phyloP scores from a whole-genome alignment of 1,139 yeast genomes.

The Suhomyces terraborum region DNA sequence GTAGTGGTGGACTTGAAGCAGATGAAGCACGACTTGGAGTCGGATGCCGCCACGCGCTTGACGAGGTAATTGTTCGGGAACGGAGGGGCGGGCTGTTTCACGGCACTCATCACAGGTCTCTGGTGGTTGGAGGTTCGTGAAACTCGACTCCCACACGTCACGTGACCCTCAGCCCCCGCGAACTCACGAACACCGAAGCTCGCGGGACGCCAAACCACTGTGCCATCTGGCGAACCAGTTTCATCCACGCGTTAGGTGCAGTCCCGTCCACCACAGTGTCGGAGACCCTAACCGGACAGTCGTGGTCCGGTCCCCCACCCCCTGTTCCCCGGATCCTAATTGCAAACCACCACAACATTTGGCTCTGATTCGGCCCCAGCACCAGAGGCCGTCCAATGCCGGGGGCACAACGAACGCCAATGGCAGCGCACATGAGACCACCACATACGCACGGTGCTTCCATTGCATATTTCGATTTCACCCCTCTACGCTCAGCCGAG shows the following conservation, averaged over 20 bases:
- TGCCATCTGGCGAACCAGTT: no score
- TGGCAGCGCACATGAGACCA: background rate
- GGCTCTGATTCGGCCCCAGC: background rate
- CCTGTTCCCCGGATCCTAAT: background rate
- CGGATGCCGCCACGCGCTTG: slow-evolving; percentile 59
- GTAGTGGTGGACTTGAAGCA: slow-evolving; percentile 67
- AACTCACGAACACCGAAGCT: no score
- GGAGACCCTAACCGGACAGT: background rate
- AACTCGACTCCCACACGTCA: background rate
- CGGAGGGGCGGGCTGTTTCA: slow-evolving; percentile 26
- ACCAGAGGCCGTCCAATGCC: no score
- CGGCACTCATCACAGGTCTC: slow-evolving; percentile 6
- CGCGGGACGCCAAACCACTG: no score
- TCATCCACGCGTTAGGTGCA: no score
- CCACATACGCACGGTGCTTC: slow-evolving; percentile 1
- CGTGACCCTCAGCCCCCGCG: background rate
- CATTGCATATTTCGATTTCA: background rate
- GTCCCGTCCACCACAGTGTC: background rate
- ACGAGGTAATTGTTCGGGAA: slow-evolving; percentile 56
- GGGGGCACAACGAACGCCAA: no score
- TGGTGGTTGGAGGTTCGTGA: background rate
- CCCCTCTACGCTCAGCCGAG: slow-evolving; percentile 3
- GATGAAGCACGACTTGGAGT: slow-evolving; percentile 59
- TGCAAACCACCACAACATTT: background rate
- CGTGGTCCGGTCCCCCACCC: background rate